Percentiles rank a stretch among this genome's conserved stretches.
phyloP scores from a whole-genome alignment of 306 rosid genomes.

The Vigna reflexopilosa region DNA sequence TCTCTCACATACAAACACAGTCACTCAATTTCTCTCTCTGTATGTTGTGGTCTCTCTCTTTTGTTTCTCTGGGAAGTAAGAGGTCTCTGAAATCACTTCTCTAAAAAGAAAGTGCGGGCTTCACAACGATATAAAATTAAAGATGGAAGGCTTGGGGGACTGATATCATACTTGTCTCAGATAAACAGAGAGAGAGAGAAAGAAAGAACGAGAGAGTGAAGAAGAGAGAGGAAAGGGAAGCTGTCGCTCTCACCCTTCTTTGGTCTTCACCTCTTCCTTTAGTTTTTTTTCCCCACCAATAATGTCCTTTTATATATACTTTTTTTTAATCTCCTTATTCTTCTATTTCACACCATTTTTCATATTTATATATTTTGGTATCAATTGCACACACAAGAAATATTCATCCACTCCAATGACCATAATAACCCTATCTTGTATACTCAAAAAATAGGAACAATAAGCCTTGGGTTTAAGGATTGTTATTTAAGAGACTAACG shows the following conservation, averaged over 20 bases:
- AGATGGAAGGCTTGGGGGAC: slow-evolving; percentile 57
- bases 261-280: slow-evolving; percentile 47
- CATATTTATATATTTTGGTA: slow-evolving; percentile 8
- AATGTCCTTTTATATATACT: slow-evolving; percentile 51
- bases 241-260: slow-evolving; percentile 71
- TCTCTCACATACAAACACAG: slow-evolving; percentile 21
- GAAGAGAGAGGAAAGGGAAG: slow-evolving; percentile 53
- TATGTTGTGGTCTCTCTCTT: slow-evolving; percentile 58
- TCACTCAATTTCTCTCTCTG: slow-evolving; percentile 46
- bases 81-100: slow-evolving; percentile 60
- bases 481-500: neutral
- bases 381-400: slow-evolving; percentile 35
- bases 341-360: slow-evolving; percentile 30
- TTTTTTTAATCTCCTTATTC: slow-evolving; percentile 36
- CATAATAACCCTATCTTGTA: slow-evolving; percentile 32
- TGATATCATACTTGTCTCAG: slow-evolving; percentile 67
- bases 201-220: slow-evolving; percentile 34
- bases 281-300: slow-evolving; percentile 60
- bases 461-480: neutral
- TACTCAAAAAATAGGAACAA: neutral
- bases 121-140: slow-evolving; percentile 34
- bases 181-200: slow-evolving; percentile 46
- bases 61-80: slow-evolving; percentile 53
- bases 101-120: slow-evolving; percentile 59
- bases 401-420: slow-evolving; percentile 44